Evolutionary conservation across 1,284 basidiomycete species (phyloP).

Genomic region (Malassezia nana): DNA sequence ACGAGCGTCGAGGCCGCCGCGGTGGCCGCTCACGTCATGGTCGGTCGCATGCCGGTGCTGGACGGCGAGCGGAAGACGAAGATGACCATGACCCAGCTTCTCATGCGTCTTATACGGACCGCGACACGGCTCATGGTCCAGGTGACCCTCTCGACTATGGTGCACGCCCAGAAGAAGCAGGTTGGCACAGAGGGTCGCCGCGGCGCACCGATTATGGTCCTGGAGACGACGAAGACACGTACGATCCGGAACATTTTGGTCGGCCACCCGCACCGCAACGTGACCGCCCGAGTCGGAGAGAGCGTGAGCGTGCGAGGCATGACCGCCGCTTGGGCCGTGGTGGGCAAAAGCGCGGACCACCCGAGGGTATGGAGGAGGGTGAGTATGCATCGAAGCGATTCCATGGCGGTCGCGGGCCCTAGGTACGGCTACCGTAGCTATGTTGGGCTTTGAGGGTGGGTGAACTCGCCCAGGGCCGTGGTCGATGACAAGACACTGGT

Average conservation of each 20-base stretch:
- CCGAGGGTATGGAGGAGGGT: conserved; percentile 7
- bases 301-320: conserved; percentile 20
- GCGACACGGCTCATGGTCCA: conserved; percentile 33
- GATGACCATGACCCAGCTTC: conserved; percentile 18
- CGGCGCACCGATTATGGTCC: not conserved
- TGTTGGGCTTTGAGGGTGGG: not conserved
- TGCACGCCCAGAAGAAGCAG: conserved; percentile 2
- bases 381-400: conserved; percentile 12
- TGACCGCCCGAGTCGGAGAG: conserved; percentile 14
- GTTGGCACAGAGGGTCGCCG: not conserved
- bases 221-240: not conserved
- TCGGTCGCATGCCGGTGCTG: not conserved
- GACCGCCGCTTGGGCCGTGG: conserved; percentile 19
- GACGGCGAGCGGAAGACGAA: not conserved
- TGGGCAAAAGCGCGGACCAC: conserved; percentile 11
- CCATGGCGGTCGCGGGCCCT: conserved; percentile 1
- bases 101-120: conserved; percentile 30
- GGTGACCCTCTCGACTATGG: conserved; percentile 43
- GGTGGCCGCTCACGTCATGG: not conserved
- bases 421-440: not conserved
- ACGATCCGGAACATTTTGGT: conserved; percentile 17
- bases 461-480: not conserved
- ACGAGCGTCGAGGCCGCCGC: not conserved
- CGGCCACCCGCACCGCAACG: conserved; percentile 5
- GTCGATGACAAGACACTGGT: not conserved